These are phyloP conservation scores for Neofusicoccum parvum DNA, from an alignment of 2,329 filamentous ascomycete species.

Conservation along the genomic window DNA sequence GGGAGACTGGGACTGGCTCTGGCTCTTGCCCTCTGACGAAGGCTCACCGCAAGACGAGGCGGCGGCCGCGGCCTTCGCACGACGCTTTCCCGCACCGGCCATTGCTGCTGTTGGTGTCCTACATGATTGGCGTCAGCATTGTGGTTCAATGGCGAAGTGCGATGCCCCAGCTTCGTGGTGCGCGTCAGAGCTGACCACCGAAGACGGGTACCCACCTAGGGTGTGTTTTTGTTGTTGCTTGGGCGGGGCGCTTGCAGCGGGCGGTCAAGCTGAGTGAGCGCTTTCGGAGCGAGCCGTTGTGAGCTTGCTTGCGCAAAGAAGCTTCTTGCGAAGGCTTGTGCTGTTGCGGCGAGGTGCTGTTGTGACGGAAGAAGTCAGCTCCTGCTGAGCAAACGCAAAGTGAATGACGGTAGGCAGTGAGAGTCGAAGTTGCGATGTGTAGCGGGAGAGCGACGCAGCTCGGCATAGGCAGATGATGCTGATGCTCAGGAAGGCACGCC, in stretches of 20 bases:
- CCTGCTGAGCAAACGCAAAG: conserved; percentile 34
- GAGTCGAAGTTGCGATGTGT: not conserved
- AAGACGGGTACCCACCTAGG: not conserved
- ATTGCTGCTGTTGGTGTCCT: conserved; percentile 28
- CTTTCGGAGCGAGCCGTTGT: not conserved
- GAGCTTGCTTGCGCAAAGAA: not conserved
- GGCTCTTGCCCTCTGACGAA: not conserved
- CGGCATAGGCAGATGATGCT: not conserved
- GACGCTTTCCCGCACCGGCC: conserved; percentile 41
- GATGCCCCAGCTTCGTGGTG: not conserved
- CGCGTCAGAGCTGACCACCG: not conserved
- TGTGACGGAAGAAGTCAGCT: not conserved
- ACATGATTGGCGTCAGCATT: not conserved
- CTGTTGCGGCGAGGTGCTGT: not conserved
- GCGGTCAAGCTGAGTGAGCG: not conserved
- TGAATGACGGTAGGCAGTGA: not conserved
- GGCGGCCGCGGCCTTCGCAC: conserved; percentile 33
- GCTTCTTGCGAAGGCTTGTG: not conserved
- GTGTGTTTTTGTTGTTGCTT: not conserved
- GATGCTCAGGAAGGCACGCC: not conserved
- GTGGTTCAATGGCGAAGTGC: not conserved
- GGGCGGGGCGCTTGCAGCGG: not conserved
- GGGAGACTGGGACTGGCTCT: conserved; percentile 1
- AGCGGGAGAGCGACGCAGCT: not conserved
- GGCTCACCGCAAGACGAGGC: conserved; percentile 30